Conservation (phyloP, 75 land plant species). For the Pinus taeda region DNA sequence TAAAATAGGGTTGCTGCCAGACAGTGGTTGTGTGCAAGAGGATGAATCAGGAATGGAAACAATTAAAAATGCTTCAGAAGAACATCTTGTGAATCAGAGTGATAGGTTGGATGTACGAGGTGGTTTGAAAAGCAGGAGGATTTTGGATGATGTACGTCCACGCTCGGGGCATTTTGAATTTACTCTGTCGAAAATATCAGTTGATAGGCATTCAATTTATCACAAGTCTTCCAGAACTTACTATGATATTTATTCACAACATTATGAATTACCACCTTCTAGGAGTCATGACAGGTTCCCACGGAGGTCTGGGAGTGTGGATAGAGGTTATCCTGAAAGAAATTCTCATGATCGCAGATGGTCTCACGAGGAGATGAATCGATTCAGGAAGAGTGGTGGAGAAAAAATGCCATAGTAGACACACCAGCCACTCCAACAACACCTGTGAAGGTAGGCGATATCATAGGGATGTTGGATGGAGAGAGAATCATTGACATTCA, state of each 20-base stretch:
- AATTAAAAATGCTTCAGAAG: slow-evolving; percentile 31
- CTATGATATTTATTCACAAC: slow-evolving; percentile 29
- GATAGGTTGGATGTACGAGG: slow-evolving; percentile 14
- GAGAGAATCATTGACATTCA: slow-evolving; percentile 2
- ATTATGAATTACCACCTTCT: slow-evolving; percentile 25
- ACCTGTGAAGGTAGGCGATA: background rate
- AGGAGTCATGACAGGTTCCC: slow-evolving; percentile 26
- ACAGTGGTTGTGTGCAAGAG: slow-evolving; percentile 15
- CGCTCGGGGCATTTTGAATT: slow-evolving; percentile 28
- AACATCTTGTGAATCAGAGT: too few relatives aligned
- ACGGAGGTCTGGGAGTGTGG: slow-evolving; percentile 1
- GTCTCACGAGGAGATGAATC: slow-evolving; percentile 4
- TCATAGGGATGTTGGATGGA: too few relatives aligned
- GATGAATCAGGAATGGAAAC: slow-evolving; percentile 27
- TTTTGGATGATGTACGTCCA: slow-evolving; percentile 13
- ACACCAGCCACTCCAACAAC: too few relatives aligned
- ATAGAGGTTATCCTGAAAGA: slow-evolving; percentile 22
- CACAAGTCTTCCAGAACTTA: slow-evolving; percentile 25
- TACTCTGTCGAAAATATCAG: slow-evolving; percentile 11
- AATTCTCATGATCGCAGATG: slow-evolving; percentile 6
- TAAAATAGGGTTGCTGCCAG: too few relatives aligned
- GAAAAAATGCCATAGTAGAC: background rate
- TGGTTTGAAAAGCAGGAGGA: slow-evolving; percentile 2
- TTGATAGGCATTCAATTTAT: too few relatives aligned
- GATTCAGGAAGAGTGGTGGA: too few relatives aligned